Conservation (phyloP, 768 basidiomycete species). For the Grammothele lineata region DNA sequence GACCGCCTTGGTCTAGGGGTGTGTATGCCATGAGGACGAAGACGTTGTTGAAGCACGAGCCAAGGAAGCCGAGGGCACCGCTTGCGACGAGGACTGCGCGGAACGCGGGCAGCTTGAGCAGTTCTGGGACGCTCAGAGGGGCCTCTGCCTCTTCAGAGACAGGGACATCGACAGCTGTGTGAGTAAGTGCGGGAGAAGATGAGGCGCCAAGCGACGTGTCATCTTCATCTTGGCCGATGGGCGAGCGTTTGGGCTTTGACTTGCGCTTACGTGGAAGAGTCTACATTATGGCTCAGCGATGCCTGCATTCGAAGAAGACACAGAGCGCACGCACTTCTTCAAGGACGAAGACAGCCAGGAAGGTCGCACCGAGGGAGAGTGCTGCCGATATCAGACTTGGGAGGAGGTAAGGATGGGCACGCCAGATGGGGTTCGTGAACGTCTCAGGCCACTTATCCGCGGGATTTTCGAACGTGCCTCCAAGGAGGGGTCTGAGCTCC, state of each 20-base stretch:
- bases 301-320: too few species aligned
- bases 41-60: conserved; percentile 55
- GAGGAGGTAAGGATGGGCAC: conserved; percentile 53
- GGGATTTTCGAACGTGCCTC: conserved; percentile 56
- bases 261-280: conserved; percentile 19
- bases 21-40: conserved; percentile 68
- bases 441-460: conserved; percentile 39
- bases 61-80: conserved; percentile 48
- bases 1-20: conserved; percentile 50
- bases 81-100: conserved; percentile 48
- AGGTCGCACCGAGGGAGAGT: conserved; percentile 37
- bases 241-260: neutral
- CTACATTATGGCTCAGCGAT: too few species aligned
- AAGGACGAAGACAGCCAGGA: conserved; percentile 42
- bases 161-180: conserved; percentile 2
- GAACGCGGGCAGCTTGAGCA: conserved; percentile 50
- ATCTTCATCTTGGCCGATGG: conserved; percentile 12
- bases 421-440: conserved; percentile 43
- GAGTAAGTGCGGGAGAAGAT: neutral
- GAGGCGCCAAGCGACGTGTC: too few species aligned
- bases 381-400: conserved; percentile 48
- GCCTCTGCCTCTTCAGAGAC: conserved; percentile 3
- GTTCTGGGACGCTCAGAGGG: conserved; percentile 23
- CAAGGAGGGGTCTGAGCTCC: conserved; percentile 63
- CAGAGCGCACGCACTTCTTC: conserved; percentile 44